Base-by-base conservation (phyloP, 1,284 basidiomycete genomes). In the Papiliotrema laurentii region DNA sequence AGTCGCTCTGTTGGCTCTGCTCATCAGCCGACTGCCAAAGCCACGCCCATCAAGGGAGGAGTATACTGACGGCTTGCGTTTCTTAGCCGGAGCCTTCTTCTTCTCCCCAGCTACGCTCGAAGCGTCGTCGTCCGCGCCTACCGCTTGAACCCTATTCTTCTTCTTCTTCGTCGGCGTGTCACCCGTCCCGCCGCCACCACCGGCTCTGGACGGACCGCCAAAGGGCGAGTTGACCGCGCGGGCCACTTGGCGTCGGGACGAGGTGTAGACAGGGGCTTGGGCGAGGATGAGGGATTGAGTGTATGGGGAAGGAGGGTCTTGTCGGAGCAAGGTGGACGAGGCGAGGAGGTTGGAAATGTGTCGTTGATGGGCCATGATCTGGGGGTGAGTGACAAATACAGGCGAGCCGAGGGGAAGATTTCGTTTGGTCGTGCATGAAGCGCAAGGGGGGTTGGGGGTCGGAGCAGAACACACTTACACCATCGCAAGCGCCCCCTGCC, bases 401-500 rank as follows among this genome's bases (percentile, higher is more conserved):
- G n/a, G n/a, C n/a, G n/a, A n/a, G n/a, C n/a, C n/a, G n/a, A n/a
- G n/a, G n/a, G n/a, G n/a, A n/a, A n/a, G n/a, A n/a, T n/a, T n/a
- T n/a, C n/a, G n/a, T n/a, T n/a, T n/a, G n/a, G 10, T 13, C 7
- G 6, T 1, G 38, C 13, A 5, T 21, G 16, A 6, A 35, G 13
- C 13, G n/a, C 22, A n/a, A 22, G 35, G 27, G 22, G 11, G 26
- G 6, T 34, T 11, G 11, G 1, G 14, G 19, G n/a, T 37, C 18
- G 30, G 40, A 28, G 38, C 27, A 43, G 30, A 35, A 16, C 6
- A 45, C 9, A 69, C 78, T 60, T 56, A 81, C 80, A 14, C 78
- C 88, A 75, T 99, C 94, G 47, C 91, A 90, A 10, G 93, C 93
- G 60, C 87, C 87, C 59, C 87, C 90, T 10, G 92, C 92, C 51